A percentile compares a stretch with the other conserved stretches of the same genome.
Evolutionary conservation across 73 alveolate genomes (phyloP).

Genomic region (Stentor coeruleus): DNA sequence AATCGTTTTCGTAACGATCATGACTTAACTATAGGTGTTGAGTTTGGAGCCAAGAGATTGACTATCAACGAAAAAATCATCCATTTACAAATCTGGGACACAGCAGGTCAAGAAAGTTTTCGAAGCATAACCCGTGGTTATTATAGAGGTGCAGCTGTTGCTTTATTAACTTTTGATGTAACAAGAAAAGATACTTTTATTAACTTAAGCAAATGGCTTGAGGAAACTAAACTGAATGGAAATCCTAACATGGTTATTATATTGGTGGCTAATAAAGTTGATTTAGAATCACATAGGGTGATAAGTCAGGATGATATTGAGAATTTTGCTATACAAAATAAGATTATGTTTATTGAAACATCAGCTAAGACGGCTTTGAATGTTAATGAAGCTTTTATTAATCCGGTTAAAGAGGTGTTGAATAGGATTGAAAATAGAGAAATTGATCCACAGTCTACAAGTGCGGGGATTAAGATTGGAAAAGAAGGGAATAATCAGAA

Average conservation of each 20-base stretch:
- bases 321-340: conserved; percentile 31
- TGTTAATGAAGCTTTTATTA: too few relatives aligned
- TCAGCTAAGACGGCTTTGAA: conserved; percentile 14
- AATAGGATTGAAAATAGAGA: too few relatives aligned
- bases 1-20: conserved; percentile 52
- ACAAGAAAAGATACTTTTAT: conserved; percentile 42
- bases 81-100: conserved; percentile 73
- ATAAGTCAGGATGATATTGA: conserved; percentile 51
- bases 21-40: conserved; percentile 73
- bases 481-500: too few relatives aligned
- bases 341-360: conserved; percentile 9
- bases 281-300: conserved; percentile 58
- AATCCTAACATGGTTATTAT: conserved; percentile 47
- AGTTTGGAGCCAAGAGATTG: conserved; percentile 47
- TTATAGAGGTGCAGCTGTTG: conserved; percentile 89
- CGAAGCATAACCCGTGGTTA: conserved; percentile 83
- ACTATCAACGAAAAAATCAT: conserved; percentile 30
- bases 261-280: conserved; percentile 83
- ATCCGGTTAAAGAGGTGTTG: too few relatives aligned
- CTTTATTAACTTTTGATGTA: conserved; percentile 47
- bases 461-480: too few relatives aligned
- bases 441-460: too few relatives aligned
- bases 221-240: conserved; percentile 26
- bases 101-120: conserved; percentile 93
- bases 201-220: conserved; percentile 33